These are phyloP conservation scores for Sarocladium oryzae DNA, from an alignment of 2,329 filamentous ascomycete genomes.

Conservation along the genomic window DNA sequence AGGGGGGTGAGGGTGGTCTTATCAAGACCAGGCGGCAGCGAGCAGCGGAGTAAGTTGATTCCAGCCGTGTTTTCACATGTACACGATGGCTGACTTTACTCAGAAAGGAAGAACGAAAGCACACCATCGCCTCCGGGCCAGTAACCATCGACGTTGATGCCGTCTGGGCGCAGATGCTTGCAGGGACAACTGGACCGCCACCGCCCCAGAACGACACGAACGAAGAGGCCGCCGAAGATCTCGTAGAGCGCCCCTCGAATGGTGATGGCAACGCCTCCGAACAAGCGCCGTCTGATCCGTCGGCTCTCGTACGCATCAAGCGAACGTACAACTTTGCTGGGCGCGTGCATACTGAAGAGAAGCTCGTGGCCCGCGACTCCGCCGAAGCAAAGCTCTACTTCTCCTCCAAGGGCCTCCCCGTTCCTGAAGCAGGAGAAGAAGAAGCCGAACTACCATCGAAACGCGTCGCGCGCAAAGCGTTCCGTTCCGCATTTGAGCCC, in stretches of 20 bases:
- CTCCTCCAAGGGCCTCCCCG: conserved; percentile 37
- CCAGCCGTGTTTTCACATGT: neutral
- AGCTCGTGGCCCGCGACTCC: conserved; percentile 57
- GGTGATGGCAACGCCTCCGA: conserved; percentile 10
- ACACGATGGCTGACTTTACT: conserved; percentile 11
- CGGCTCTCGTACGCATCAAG: conserved; percentile 55
- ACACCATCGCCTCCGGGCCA: conserved; percentile 45
- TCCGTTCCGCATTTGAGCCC: conserved; percentile 59
- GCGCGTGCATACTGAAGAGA: conserved; percentile 65
- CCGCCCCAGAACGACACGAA: conserved; percentile 11
- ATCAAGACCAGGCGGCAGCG: conserved; percentile 69
- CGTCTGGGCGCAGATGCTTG: conserved; percentile 61
- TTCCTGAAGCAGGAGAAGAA: conserved; percentile 18
- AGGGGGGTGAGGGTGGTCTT: conserved; percentile 55
- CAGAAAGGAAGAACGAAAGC: conserved; percentile 52
- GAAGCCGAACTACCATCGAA: conserved; percentile 23
- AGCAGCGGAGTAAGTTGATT: conserved; percentile 50
- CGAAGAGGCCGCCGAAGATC: neutral
- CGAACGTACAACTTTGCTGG: conserved; percentile 71
- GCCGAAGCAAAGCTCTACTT: conserved; percentile 61
- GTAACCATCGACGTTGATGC: conserved; percentile 67
- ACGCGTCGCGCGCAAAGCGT: conserved; percentile 46
- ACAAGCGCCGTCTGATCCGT: conserved; percentile 17
- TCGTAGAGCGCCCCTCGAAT: neutral
- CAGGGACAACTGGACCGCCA: conserved; percentile 20